phyloP scores from a whole-genome alignment of 2,329 filamentous ascomycete species.

The Pseudonectria buxi region DNA sequence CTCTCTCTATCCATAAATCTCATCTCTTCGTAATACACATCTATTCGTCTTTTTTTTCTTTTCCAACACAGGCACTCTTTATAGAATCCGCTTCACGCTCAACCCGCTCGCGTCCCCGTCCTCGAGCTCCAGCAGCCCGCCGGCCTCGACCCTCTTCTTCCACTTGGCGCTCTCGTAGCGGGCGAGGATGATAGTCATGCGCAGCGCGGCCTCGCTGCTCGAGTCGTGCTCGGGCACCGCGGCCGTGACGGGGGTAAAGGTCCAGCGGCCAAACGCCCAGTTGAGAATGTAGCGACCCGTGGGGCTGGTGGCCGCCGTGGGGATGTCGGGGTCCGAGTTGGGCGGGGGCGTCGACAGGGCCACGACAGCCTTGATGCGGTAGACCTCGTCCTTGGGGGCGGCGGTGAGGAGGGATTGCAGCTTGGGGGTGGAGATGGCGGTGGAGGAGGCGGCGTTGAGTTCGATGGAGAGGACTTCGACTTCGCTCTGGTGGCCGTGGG shows the following conservation, averaged over 20 bases:
- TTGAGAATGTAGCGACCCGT: constrained; percentile 75
- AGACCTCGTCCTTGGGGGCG: constrained; percentile 88
- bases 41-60: constrained; percentile 1
- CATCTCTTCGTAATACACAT: constrained; percentile 13
- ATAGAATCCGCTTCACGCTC: constrained; percentile 45
- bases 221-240: constrained; percentile 45
- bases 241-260: constrained; percentile 57
- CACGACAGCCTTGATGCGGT: constrained; percentile 77
- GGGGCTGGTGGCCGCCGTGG: constrained; percentile 26
- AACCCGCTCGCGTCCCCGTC: constrained; percentile 41
- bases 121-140: constrained; percentile 46
- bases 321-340: constrained; percentile 45
- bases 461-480: constrained; percentile 88
- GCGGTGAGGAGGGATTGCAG: constrained; percentile 61
- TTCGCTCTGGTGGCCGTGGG: constrained; percentile 65
- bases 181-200: constrained; percentile 71
- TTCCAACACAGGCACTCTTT: constrained; percentile 13
- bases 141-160: constrained; percentile 63
- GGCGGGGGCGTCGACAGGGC: constrained; percentile 39
- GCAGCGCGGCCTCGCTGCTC: constrained; percentile 48
- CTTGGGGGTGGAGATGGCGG: constrained; percentile 49
- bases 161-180: constrained; percentile 69
- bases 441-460: constrained; percentile 40
- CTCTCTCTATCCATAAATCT: constrained; percentile 10
- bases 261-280: constrained; percentile 97